Percentiles rank a stretch among this genome's conserved stretches.
These are phyloP conservation scores for Microbotryum intermedium DNA, from an alignment of 1,284 basidiomycete species.

Conservation along the genomic window DNA sequence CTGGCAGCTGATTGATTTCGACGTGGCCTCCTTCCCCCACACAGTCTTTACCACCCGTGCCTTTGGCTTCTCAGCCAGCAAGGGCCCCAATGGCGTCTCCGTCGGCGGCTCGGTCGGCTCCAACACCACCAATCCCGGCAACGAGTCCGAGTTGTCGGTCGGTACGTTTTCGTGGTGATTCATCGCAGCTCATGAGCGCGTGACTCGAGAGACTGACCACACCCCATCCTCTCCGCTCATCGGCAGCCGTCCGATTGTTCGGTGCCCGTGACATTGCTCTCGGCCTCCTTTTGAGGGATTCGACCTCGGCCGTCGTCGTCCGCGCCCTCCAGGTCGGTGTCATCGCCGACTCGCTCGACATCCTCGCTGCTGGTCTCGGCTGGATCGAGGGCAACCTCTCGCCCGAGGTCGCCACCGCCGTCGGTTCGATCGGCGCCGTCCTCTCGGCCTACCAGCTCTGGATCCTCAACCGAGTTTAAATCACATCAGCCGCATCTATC, in stretches of 20 bases:
- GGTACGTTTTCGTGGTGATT: background rate
- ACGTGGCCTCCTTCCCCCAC: background rate
- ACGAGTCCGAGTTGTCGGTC: slow-evolving; percentile 9
- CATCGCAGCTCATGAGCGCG: background rate
- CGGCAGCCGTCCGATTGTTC: slow-evolving; percentile 16
- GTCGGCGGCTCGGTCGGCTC: slow-evolving; percentile 12
- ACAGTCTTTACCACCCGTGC: slow-evolving; percentile 9
- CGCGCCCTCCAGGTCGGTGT: slow-evolving; percentile 22
- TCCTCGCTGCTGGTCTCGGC: slow-evolving; percentile 18
- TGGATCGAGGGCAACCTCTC: slow-evolving; percentile 30
- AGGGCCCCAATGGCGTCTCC: slow-evolving; percentile 3
- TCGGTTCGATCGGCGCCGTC: background rate
- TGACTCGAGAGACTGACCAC: background rate
- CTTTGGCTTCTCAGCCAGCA: slow-evolving; percentile 7
- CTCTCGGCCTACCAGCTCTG: background rate
- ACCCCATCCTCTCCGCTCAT: background rate
- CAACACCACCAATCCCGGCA: slow-evolving; percentile 26
- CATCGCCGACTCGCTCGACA: slow-evolving; percentile 10
- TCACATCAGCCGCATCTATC: background rate
- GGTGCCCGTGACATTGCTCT: slow-evolving; percentile 29
- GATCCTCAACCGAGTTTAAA: slow-evolving; percentile 1
- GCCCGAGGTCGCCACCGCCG: slow-evolving; percentile 17
- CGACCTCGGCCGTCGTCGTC: slow-evolving; percentile 29
- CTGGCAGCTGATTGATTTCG: background rate
- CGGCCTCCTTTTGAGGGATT: slow-evolving; percentile 30